phyloP scores from a whole-genome alignment of 306 rosid genomes.

The Cajanus cajan region DNA sequence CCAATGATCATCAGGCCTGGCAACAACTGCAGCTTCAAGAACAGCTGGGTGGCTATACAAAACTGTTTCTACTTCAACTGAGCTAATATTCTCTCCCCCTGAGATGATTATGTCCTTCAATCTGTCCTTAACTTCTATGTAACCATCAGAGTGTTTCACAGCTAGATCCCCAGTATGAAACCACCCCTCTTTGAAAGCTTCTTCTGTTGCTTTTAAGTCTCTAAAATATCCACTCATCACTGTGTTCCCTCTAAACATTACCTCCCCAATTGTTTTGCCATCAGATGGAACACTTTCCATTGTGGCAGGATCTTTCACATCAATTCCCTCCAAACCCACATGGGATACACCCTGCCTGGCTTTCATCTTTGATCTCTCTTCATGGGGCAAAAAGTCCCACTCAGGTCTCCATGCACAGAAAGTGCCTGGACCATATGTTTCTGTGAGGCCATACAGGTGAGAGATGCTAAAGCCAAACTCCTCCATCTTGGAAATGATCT shows the following conservation, averaged over 20 bases:
- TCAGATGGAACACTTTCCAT: slow-evolving; percentile 70
- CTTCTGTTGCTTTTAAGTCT: slow-evolving; percentile 68
- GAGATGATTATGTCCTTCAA: slow-evolving; percentile 74
- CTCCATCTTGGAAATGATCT: slow-evolving; percentile 66
- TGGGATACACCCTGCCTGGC: slow-evolving; percentile 82
- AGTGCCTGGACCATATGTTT: slow-evolving; percentile 73
- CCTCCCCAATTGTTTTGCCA: slow-evolving; percentile 74
- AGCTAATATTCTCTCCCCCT: slow-evolving; percentile 86
- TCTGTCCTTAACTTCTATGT: slow-evolving; percentile 76
- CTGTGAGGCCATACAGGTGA: slow-evolving; percentile 84
- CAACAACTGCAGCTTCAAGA: slow-evolving; percentile 82
- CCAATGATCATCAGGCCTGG: slow-evolving; percentile 76
- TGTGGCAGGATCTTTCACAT: slow-evolving; percentile 63
- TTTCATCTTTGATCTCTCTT: slow-evolving; percentile 47
- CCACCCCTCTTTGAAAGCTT: slow-evolving; percentile 79
- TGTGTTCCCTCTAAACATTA: slow-evolving; percentile 84
- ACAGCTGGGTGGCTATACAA: slow-evolving; percentile 68
- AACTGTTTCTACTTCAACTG: slow-evolving; percentile 76
- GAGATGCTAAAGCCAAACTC: slow-evolving; percentile 68
- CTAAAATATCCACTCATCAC: slow-evolving; percentile 85
- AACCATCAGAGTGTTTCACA: slow-evolving; percentile 74
- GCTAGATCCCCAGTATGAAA: slow-evolving; percentile 80
- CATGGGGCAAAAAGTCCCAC: slow-evolving; percentile 58
- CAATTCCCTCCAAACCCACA: slow-evolving; percentile 54
- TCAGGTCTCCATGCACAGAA: slow-evolving; percentile 74